Base-by-base conservation (phyloP, 2,329 filamentous ascomycete species). In the Fusarium sarcochroum region DNA sequence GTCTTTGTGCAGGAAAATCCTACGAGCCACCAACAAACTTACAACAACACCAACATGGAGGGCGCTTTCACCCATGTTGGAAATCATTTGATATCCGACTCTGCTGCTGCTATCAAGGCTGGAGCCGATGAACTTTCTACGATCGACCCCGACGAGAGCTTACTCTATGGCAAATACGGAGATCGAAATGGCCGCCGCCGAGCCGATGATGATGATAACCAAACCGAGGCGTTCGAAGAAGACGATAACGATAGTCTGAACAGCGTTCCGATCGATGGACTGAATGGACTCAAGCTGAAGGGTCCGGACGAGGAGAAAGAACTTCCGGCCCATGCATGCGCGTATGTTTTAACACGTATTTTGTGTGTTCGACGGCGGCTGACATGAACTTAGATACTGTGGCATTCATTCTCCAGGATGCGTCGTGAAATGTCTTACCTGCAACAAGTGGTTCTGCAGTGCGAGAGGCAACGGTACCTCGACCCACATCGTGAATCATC, bases 381-480 rank as follows among this genome's bases (percentile, higher is more conserved):
- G 73, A 78, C 68, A 60, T 65, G 44, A 53, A 55, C 52, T 65
- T 77, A 96, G 93, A 38, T 98, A 98, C 80, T 99, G 96, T 79
- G 96, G 96, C 62, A 99, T 99, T 69, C 96, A 99, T 83, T 97
- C 97, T 60, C 91, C 96, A 3, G 91, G 92, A 77, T 96, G 92
- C 70, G 97, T 99, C 58, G 96, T 99, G 74, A 98, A 98, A 82
- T 99, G 96, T 77, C 86, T 99, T 64, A 88, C 91, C 63, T 99
- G 96, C 84, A 95, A 89, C 84, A 99, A 98, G 79, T 99, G 96
- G 96, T 99, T 99, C 80, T 99, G 96, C 82, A 98, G 94, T 80
- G 94, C 95, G 63, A 93, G 95, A 75, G 95, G 96, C 71, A 99
- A 98, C 80, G 94, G 94, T 18, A 97, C 93, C 51, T 98, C 95